These are phyloP conservation scores for Ploettnerulaceae sp. DNA, from an alignment of 2,329 filamentous ascomycete genomes.

Conservation along the genomic window DNA sequence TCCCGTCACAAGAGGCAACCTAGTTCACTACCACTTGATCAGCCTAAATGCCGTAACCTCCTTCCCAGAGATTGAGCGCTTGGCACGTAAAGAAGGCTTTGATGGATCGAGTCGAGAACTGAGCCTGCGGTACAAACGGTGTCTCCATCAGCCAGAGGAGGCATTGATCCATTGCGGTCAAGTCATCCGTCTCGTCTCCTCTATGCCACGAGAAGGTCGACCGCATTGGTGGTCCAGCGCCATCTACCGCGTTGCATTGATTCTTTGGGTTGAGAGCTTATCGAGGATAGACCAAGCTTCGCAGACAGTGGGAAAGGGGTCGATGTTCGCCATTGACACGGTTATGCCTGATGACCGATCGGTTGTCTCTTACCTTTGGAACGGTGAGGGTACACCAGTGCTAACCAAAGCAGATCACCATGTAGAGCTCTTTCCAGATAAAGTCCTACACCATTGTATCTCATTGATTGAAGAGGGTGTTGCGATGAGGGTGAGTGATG, in stretches of 20 bases:
- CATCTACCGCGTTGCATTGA: conserved; percentile 60
- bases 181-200: conserved; percentile 54
- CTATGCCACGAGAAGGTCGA: conserved; percentile 54
- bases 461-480: conserved; percentile 49
- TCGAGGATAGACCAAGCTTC: conserved; percentile 42
- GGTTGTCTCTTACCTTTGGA: conserved; percentile 47
- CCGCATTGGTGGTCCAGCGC: conserved; percentile 69
- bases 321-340: conserved; percentile 46
- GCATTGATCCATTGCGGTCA: conserved; percentile 65
- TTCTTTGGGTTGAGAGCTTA: conserved; percentile 59
- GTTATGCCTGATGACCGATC: conserved; percentile 46
- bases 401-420: conserved; percentile 47
- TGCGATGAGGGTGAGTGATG: conserved; percentile 48
- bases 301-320: conserved; percentile 31
- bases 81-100: conserved; percentile 57
- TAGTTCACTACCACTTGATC: conserved; percentile 67
- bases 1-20: conserved; percentile 56
- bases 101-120: conserved; percentile 49
- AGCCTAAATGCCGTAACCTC: conserved; percentile 63
- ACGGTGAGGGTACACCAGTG: conserved; percentile 48
- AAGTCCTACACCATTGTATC: conserved; percentile 46
- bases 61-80: conserved; percentile 61
- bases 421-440: conserved; percentile 35
- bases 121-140: conserved; percentile 54
- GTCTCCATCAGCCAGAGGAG: conserved; percentile 59